These are phyloP conservation scores for Collariella sp. DNA, from an alignment of 495 filamentous ascomycete species.

Conservation along the genomic window DNA sequence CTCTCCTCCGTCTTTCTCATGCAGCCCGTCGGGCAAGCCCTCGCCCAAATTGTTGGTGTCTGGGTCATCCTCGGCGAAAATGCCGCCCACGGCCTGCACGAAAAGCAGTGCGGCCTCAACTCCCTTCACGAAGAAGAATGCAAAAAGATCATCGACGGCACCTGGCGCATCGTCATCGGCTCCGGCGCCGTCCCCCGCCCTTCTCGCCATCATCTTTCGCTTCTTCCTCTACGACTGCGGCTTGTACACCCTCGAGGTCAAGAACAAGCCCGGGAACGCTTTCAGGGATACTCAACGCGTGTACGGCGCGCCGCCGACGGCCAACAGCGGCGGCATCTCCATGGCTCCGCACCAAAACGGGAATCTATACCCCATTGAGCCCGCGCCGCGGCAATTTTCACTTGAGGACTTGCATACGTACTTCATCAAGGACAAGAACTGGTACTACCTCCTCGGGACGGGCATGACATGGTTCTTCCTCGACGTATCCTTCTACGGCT, in stretches of 20 bases:
- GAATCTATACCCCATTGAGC: conserved; percentile 1
- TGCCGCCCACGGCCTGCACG: conserved; percentile 45
- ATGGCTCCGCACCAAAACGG: conserved; percentile 51
- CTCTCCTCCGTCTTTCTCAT: conserved; percentile 71
- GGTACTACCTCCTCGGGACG: conserved; percentile 32
- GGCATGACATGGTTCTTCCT: conserved; percentile 31
- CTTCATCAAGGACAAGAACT: conserved; percentile 30
- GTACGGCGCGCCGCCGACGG: conserved; percentile 40
- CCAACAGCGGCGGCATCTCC: conserved; percentile 58
- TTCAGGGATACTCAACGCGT: conserved; percentile 53
- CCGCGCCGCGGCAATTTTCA: conserved; percentile 26
- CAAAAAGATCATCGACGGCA: conserved; percentile 61
- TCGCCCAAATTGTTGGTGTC: conserved; percentile 58
- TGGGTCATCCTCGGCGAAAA: conserved; percentile 62
- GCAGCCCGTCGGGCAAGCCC: conserved; percentile 66
- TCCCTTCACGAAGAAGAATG: conserved; percentile 50
- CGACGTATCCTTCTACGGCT: conserved; percentile 33
- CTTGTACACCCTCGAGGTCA: conserved; percentile 68
- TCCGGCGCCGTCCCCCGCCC: conserved; percentile 63
- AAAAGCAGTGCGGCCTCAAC: conserved; percentile 34
- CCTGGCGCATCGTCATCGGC: conserved; percentile 71
- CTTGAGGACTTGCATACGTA: conserved; percentile 22
- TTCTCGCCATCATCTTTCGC: conserved; percentile 65
- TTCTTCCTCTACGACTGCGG: conserved; percentile 67
- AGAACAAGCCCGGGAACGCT: conserved; percentile 54